A percentile compares a stretch with the other conserved stretches of the same genome.
Evolutionary conservation across 345 rosid species (phyloP).

Genomic region (Eutrema yunnanense): DNA sequence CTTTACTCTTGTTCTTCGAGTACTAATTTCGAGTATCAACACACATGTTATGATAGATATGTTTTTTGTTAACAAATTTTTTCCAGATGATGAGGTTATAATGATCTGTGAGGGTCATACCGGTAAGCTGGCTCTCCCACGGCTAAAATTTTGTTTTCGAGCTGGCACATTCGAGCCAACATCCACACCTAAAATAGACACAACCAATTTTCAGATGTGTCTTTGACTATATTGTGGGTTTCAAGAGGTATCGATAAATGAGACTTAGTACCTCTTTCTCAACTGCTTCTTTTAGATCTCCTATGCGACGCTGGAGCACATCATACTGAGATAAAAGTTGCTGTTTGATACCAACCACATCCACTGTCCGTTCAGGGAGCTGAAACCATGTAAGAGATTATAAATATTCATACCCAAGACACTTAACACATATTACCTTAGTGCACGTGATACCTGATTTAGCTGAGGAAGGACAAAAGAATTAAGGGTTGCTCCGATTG

Average conservation of each 20-base stretch:
- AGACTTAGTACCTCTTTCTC: conserved; percentile 57
- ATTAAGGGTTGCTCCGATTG: conserved; percentile 69
- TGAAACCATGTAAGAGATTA: conserved; percentile 32
- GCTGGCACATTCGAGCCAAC: conserved; percentile 94
- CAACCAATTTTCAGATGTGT: not conserved
- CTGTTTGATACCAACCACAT: conserved; percentile 60
- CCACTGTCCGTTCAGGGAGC: conserved; percentile 82
- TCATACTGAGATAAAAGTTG: conserved; percentile 86
- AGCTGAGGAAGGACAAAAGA: conserved; percentile 55
- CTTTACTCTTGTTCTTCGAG: conserved; percentile 69
- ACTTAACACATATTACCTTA: not conserved
- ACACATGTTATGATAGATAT: not conserved
- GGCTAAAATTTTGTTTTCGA: conserved; percentile 93
- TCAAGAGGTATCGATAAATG: too few species aligned
- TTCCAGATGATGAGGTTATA: not conserved
- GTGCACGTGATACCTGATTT: conserved; percentile 39
- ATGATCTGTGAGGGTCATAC: conserved; percentile 34
- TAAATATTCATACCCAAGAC: not conserved
- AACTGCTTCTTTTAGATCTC: conserved; percentile 67
- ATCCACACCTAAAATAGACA: conserved; percentile 64
- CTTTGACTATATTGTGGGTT: not conserved
- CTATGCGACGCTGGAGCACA: conserved; percentile 76
- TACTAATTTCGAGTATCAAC: conserved; percentile 34
- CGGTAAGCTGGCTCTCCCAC: conserved; percentile 95
- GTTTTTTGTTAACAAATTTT: not conserved